Percentiles rank a stretch among this genome's conserved stretches.
phyloP scores from a whole-genome alignment of 163 green algal species.

The Volvox carteri region DNA sequence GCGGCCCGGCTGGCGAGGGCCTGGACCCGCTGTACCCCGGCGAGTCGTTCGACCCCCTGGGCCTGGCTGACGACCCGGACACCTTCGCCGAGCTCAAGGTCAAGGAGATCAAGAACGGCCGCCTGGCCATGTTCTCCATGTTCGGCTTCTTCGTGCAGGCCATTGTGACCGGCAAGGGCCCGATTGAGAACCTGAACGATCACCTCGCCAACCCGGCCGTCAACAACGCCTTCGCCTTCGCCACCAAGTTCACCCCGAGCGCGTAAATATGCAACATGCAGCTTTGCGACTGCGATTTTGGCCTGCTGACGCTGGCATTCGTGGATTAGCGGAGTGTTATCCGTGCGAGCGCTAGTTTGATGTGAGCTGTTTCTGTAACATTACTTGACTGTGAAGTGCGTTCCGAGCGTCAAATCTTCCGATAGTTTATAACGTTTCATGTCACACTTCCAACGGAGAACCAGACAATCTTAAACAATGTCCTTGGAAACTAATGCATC shows the following conservation, averaged over 20 bases:
- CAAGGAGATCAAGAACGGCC: conserved; percentile 88
- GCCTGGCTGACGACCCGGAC: conserved; percentile 83
- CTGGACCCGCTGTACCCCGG: conserved; percentile 75
- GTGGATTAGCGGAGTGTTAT: neutral
- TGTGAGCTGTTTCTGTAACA: too few relatives aligned
- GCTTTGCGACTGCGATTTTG: too few relatives aligned
- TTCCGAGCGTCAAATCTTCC: too few relatives aligned
- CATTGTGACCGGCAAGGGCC: conserved; percentile 83
- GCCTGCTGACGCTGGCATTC: neutral
- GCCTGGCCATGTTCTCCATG: conserved; percentile 90
- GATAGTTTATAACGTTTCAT: too few relatives aligned
- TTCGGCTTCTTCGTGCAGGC: conserved; percentile 91
- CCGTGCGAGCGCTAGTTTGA: too few relatives aligned
- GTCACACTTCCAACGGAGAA: too few relatives aligned
- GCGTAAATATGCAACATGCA: conserved; percentile 54
- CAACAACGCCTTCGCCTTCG: conserved; percentile 84
- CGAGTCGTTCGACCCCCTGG: conserved; percentile 76
- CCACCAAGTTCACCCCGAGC: conserved; percentile 86
- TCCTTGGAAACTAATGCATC: too few relatives aligned
- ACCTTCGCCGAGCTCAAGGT: conserved; percentile 86
- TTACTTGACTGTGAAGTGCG: too few relatives aligned
- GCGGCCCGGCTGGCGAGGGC: conserved; percentile 76
- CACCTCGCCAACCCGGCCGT: conserved; percentile 83
- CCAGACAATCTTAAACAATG: too few relatives aligned
- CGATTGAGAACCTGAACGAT: conserved; percentile 84